Evolutionary conservation across 148 eudicot genomes (phyloP).

Genomic region (Nepenthes gracilis): DNA sequence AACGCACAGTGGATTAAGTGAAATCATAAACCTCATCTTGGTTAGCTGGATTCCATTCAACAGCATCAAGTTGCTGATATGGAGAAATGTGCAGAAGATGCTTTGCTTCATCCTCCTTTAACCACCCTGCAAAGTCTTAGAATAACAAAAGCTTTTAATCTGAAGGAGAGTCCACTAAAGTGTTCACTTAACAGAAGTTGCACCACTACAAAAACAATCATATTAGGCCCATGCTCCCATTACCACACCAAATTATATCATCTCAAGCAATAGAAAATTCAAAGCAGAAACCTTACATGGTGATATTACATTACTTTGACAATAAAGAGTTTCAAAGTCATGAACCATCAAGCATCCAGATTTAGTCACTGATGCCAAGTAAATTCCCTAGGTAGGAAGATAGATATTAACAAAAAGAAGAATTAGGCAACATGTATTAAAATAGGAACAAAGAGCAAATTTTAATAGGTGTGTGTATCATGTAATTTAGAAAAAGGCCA

Average conservation of each 20-base stretch:
- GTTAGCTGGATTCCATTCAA: constrained; percentile 81
- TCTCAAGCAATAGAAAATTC: constrained; percentile 1
- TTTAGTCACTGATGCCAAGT: constrained; percentile 80
- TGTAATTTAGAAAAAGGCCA: neutral
- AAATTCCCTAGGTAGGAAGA: constrained; percentile 45
- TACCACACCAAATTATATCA: neutral
- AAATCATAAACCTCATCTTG: constrained; percentile 66
- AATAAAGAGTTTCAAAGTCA: constrained; percentile 63
- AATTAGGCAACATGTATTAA: neutral
- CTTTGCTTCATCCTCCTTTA: constrained; percentile 56
- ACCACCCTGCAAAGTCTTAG: constrained; percentile 17
- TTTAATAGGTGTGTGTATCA: neutral
- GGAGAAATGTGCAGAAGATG: constrained; percentile 64
- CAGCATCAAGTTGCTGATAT: constrained; percentile 37
- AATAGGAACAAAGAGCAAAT: neutral
- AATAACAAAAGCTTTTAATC: no score
- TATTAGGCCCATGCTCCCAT: neutral
- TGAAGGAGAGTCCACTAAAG: no score
- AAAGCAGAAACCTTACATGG: constrained; percentile 14
- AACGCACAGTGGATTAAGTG: no score
- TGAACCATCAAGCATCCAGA: constrained; percentile 81
- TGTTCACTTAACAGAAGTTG: no score
- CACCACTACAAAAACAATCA: no score
- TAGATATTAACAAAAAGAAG: neutral
- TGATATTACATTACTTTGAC: constrained; percentile 33